These are phyloP conservation scores for Saccharomycodes ludwigii DNA, from an alignment of 805 yeast genomes.

Conservation along the genomic window DNA sequence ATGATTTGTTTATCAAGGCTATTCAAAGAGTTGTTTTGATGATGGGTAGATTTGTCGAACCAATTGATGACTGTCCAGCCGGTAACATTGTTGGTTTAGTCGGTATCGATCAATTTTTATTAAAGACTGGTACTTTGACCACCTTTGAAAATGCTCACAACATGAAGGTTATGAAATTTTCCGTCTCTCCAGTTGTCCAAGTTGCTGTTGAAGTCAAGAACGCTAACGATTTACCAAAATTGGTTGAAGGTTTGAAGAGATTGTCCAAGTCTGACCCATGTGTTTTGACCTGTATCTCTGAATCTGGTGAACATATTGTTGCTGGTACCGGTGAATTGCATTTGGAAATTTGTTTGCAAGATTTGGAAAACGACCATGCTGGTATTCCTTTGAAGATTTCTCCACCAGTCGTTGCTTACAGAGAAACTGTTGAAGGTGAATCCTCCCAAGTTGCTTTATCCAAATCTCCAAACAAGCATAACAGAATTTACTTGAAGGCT, in stretches of 20 bases:
- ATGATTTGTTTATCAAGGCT: conserved; percentile 92
- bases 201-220: conserved; percentile 99
- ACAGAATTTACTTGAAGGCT: conserved; percentile 98
- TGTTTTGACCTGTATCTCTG: conserved; percentile 77
- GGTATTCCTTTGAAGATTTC: conserved; percentile 97
- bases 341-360: conserved; percentile 93
- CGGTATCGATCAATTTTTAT: conserved; percentile 99
- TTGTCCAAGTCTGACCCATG: conserved; percentile 99
- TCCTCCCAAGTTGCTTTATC: conserved; percentile 94
- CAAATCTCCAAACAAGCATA: conserved; percentile 99
- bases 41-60: conserved; percentile 99
- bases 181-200: conserved; percentile 99
- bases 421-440: conserved; percentile 93
- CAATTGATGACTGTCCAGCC: conserved; percentile 98
- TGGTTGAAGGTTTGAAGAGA: conserved; percentile 99
- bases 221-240: conserved; percentile 98
- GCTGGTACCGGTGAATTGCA: conserved; percentile 99
- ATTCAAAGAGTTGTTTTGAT: conserved; percentile 97
- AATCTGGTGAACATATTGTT: conserved; percentile 98
- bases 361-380: conserved; percentile 97
- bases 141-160: conserved; percentile 95
- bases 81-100: conserved; percentile 99
- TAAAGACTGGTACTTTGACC: conserved; percentile 98
- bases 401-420: conserved; percentile 96
- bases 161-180: conserved; percentile 99